Base-by-base conservation (phyloP, 768 basidiomycete species). In the Boletus patriciae region DNA sequence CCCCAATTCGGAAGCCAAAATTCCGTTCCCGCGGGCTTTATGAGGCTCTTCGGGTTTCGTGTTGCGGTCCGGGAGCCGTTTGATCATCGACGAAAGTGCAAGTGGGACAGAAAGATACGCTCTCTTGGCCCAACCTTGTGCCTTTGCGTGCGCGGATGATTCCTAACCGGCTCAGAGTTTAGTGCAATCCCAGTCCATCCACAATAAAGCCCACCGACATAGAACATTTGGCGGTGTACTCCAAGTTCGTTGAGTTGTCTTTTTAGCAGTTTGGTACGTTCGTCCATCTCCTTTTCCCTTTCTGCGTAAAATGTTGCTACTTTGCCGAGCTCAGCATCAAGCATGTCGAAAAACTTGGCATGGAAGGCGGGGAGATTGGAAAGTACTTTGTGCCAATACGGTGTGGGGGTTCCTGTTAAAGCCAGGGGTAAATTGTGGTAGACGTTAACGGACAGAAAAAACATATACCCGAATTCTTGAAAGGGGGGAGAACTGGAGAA, bases 281-380 rank as follows among this genome's bases (percentile, higher is more conserved):
- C 69, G 6, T 73, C 73, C 83, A 82, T 86, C 73, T 81, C 85
- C 45, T 78, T 78, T 73, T 85, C 94, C 29, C 86, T 80, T 25
- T 82, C 83, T 6, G 81, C 65, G 68, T 92, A 98, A 71, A 99
- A 99, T 1, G 76, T 73, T 57, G 91, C 90, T 13, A 98, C 84
- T 70, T 96, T 97, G 21, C 87, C 84, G 3, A 98, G 76, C 68
- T 99, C 87, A 1, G 67, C 67, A 62, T 97, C 90, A 8, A 98
- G 78, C 23, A 84, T 77, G 3, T 83, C 78, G 57, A 98, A 91
- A 75, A 97, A 98, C 7, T 77, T 77, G 31, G 73, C 66, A 65
- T 95, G 88, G 23, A 79, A 73, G 0, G 83, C 77, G 13, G 84
- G 78, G 19, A 94, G 76, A 11, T 78, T 70, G 6, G 80, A 76